Conservation (phyloP, 768 basidiomycete genomes). For the Amanita phalloides region DNA sequence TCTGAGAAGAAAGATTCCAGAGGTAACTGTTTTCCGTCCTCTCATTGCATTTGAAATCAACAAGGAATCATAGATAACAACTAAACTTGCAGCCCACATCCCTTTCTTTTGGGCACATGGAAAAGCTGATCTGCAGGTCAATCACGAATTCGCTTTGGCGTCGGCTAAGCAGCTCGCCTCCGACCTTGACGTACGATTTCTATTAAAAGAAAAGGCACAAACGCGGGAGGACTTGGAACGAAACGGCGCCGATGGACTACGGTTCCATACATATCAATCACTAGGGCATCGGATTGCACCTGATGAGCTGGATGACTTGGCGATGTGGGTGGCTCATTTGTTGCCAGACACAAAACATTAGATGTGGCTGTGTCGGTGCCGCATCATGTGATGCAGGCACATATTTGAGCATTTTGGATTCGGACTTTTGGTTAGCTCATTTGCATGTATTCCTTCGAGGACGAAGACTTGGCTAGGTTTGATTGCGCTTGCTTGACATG, state of each 20-base stretch:
- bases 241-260: constrained; percentile 10
- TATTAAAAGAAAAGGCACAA: constrained; percentile 8
- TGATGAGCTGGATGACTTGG: constrained; percentile 17
- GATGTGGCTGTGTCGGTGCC: neutral
- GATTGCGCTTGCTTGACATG: neutral
- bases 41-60: neutral
- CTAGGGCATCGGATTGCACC: constrained; percentile 19
- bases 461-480: constrained; percentile 6
- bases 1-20: constrained; percentile 38
- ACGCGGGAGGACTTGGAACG: constrained; percentile 9
- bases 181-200: constrained; percentile 31
- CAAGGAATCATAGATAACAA: constrained; percentile 29
- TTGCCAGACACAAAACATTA: constrained; percentile 4
- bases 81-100: constrained; percentile 32
- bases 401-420: neutral
- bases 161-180: constrained; percentile 38
- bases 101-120: constrained; percentile 79
- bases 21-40: constrained; percentile 22
- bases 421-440: neutral
- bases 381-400: neutral
- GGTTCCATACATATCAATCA: constrained; percentile 16
- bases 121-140: constrained; percentile 46
- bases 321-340: constrained; percentile 14
- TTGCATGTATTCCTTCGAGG: constrained; percentile 3
- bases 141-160: constrained; percentile 32